phyloP scores from a whole-genome alignment of 2,329 filamentous ascomycete genomes.

The Thermochaetoides dissita region DNA sequence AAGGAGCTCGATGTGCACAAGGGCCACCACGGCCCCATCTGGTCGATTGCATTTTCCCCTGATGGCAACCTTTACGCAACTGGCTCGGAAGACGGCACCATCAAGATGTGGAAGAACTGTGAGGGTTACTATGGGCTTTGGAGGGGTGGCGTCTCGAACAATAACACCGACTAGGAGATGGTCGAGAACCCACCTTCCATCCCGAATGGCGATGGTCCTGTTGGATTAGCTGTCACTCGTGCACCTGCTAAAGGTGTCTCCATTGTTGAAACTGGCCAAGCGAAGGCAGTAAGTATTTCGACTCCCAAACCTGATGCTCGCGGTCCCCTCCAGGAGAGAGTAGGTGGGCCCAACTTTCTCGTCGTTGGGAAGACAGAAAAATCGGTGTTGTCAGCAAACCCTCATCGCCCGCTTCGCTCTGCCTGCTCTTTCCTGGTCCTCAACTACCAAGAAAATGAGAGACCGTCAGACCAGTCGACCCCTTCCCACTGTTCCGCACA shows the following conservation, averaged over 20 bases:
- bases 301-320: too few species aligned
- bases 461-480: not conserved
- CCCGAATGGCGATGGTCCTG: conserved; percentile 5
- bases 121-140: conserved; percentile 52
- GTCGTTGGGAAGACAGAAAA: not conserved
- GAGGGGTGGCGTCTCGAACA: conserved; percentile 31
- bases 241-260: not conserved
- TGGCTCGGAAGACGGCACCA: conserved; percentile 91
- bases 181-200: conserved; percentile 11
- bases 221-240: conserved; percentile 1
- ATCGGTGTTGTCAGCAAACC: not conserved
- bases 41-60: conserved; percentile 88
- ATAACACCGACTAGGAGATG: conserved; percentile 25
- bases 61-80: conserved; percentile 95
- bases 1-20: conserved; percentile 84
- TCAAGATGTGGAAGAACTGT: conserved; percentile 76
- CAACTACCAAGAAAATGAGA: not conserved
- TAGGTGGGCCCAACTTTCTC: too few species aligned
- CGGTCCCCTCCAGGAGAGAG: too few species aligned
- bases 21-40: conserved; percentile 92
- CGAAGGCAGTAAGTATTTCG: too few species aligned
- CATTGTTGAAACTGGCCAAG: not conserved
- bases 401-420: not conserved
- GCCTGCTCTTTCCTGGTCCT: conserved; percentile 2
- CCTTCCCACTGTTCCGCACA: conserved; percentile 3